Base-by-base conservation (phyloP, 2,329 filamentous ascomycete species). In the Annulohypoxylon truncatum region DNA sequence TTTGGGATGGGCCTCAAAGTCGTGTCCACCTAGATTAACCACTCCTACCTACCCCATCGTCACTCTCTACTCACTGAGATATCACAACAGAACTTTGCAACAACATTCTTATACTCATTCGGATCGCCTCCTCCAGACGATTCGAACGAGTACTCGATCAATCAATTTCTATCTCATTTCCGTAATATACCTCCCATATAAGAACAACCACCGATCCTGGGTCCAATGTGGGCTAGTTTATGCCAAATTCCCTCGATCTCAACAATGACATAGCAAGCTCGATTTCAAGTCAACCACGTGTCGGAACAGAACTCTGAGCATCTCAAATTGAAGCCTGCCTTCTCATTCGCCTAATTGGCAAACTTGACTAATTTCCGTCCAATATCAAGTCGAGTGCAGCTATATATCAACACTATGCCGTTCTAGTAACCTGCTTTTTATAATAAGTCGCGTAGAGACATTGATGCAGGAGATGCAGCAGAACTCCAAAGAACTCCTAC, bases 71-170 rank as follows among this genome's bases (percentile, higher is more conserved):
- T 67, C 68, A 47, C 53, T 26, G 64, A 61, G 42, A 66, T 70
- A 53, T 67, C 68, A 58, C 42, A 48, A 48, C 53, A 60, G 56
- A 48, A 47, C 64, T 77, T 77, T 80, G 80, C 72, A 77, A 78
- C 79, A 75, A 79, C 82, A 79, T 91, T 85, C 83, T 88, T 89
- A 84, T 87, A 87, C 89, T 92, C 84, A 74, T 89, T 89, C 74
- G 82, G 81, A 80, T 88, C 88, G 80, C 77, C 78, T 42, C 51
- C 59, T 53, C 44, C 61, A 67, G 79, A 68, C 78, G 81, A 80
- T 78, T 81, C 79, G 46, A 75, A 71, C 54, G 74, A 80, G 77
- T 76, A 75, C 75, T 70, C 61, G 75, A 80, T 57, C 64, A 71
- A 48, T 40, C 56, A 40, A 29, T 71, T 74, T 71, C 66, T 69